Base-by-base conservation (phyloP, 2,329 filamentous ascomycete genomes). In the Xylariaceae sp. region DNA sequence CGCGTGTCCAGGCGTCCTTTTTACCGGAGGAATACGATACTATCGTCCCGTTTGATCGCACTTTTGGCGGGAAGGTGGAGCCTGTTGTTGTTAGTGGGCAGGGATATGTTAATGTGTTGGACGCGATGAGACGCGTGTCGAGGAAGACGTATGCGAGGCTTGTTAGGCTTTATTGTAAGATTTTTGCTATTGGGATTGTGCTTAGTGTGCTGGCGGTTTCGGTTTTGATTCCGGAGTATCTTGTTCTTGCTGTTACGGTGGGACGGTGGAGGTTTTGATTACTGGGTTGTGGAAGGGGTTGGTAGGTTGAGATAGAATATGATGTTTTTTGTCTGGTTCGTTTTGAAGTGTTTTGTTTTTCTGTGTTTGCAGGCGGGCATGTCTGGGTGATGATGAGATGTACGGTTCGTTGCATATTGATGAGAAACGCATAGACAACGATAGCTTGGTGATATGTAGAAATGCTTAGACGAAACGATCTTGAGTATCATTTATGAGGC, bases 21-120 rank as follows among this genome's bases (percentile, higher is more conserved):
- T 84, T 97, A 2, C 84, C 91, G 0, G 87, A 90, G 60, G 86
- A 90, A 15, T 83, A 92, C 66, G 88, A 95, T 75, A 86, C 90
- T 30, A 89, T 97, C 64, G 87, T 97, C 42, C 88, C 90, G 37
- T 96, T 97, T 69, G 93, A 97, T 78, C 89, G 92, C 65, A 88
- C 87, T 35, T 95, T 95, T 70, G 84, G 82, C 64, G 90, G 90
- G 67, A 88, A 86, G 71, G 84, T 93, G 34, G 84, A 88, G 64
- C 86, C 89, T n/a, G 82, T 84, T 61, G 81, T 91, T 53, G 78
- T 91, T n/a, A 87, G 85, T 60, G 90, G 88, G 57, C 83, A 80
- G 64, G 89, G 90, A 65, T 86, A 84, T 66, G 80, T 90, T 62
- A 83, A 88, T 47, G 82, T 93, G 69, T 73, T 83, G 53, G 88